Evolutionary conservation across 225 moss, liverwort and hornwort genomes (phyloP).

Genomic region (Thuidium tamariscinum): DNA sequence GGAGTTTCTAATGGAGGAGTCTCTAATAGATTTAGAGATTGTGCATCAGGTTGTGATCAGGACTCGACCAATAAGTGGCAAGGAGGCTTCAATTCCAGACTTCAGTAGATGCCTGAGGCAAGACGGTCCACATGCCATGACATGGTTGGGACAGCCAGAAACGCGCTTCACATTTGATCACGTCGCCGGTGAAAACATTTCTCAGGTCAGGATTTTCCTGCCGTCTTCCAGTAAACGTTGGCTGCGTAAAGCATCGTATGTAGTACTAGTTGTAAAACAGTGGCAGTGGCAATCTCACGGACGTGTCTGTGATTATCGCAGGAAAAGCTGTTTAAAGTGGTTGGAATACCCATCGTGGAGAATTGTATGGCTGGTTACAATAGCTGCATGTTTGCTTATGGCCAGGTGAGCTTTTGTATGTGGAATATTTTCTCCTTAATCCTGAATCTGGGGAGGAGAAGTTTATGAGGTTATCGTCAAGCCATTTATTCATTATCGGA

Average conservation of each 20-base stretch:
- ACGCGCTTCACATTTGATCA: slow-evolving; percentile 88
- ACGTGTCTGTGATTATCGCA: background rate
- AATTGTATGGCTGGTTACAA: slow-evolving; percentile 93
- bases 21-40: background rate
- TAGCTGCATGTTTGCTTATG: slow-evolving; percentile 98
- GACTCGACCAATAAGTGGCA: slow-evolving; percentile 48
- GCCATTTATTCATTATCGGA: background rate
- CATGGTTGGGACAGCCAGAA: slow-evolving; percentile 83
- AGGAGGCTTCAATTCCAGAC: slow-evolving; percentile 45
- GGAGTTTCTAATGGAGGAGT: background rate
- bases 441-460: background rate
- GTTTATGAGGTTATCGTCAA: background rate
- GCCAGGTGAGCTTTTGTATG: slow-evolving; percentile 27
- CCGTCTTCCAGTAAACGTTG: background rate
- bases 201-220: slow-evolving; percentile 46
- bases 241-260: background rate
- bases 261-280: background rate
- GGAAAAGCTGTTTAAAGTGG: slow-evolving; percentile 65
- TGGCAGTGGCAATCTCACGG: background rate
- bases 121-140: slow-evolving; percentile 66
- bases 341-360: slow-evolving; percentile 87
- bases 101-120: slow-evolving; percentile 59
- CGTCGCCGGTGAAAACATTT: slow-evolving; percentile 71
- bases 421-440: background rate
- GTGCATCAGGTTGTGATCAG: slow-evolving; percentile 66